Evolutionary conservation across 2,329 filamentous ascomycete species (phyloP).

Genomic region (Sporothrix schenckii): DNA sequence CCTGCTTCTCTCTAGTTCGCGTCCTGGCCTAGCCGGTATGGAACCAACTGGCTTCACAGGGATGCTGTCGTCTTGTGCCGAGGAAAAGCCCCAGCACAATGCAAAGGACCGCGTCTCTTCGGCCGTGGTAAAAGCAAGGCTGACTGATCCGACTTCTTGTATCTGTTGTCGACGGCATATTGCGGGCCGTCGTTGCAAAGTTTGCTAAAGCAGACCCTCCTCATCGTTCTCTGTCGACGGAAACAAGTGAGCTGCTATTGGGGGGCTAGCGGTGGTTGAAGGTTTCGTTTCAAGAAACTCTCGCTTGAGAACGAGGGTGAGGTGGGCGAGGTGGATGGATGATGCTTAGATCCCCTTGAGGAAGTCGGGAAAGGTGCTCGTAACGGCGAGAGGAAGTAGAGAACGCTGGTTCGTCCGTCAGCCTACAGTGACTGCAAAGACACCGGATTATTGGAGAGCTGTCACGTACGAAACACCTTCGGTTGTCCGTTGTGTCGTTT

Average conservation of each 20-base stretch:
- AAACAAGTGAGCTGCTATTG: too few species aligned
- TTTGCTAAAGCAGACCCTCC: neutral
- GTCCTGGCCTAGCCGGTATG: neutral
- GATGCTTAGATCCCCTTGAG: too few species aligned
- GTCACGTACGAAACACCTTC: neutral
- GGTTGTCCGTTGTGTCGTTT: neutral
- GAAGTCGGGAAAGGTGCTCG: too few species aligned
- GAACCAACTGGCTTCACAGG: neutral
- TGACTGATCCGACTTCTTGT: neutral
- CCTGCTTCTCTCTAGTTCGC: neutral
- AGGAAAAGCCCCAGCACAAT: constrained; percentile 2
- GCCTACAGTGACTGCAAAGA: too few species aligned
- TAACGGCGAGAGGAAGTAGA: too few species aligned
- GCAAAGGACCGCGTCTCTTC: neutral
- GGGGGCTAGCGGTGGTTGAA: too few species aligned
- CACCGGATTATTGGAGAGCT: neutral
- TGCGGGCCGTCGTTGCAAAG: neutral
- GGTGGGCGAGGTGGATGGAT: too few species aligned
- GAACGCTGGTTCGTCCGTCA: too few species aligned
- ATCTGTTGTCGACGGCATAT: too few species aligned
- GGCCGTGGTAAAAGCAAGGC: neutral
- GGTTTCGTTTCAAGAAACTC: too few species aligned
- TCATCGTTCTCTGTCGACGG: neutral
- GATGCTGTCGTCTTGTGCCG: neutral
- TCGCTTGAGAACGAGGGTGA: too few species aligned